Percentiles rank a stretch among this genome's conserved stretches.
phyloP scores from a whole-genome alignment of 257 asterid species.

The Lithospermum erythrorhizon region DNA sequence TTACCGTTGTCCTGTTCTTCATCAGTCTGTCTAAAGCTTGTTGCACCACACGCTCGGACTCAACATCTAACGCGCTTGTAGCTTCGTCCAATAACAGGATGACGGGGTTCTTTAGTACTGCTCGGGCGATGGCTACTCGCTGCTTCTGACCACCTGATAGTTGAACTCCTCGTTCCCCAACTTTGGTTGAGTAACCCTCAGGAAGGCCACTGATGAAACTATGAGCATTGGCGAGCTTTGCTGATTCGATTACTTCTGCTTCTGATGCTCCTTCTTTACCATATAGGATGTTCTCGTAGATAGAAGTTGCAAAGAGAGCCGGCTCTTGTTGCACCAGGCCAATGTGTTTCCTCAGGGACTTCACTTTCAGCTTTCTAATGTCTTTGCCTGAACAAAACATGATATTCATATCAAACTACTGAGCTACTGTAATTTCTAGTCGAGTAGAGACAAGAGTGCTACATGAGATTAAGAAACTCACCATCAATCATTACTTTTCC shows the following conservation, averaged over 20 bases:
- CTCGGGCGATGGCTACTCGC: slow-evolving; percentile 80
- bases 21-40: slow-evolving; percentile 59
- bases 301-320: slow-evolving; percentile 87
- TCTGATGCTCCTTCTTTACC: slow-evolving; percentile 96
- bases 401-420: background rate
- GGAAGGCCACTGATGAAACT: slow-evolving; percentile 71
- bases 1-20: slow-evolving; percentile 59
- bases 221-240: slow-evolving; percentile 87
- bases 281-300: slow-evolving; percentile 74
- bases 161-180: slow-evolving; percentile 78
- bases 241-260: slow-evolving; percentile 76
- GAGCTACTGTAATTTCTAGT: background rate
- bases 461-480: slow-evolving; percentile 18
- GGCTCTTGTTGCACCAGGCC: slow-evolving; percentile 98
- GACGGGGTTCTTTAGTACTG: slow-evolving; percentile 62
- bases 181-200: slow-evolving; percentile 72
- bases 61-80: slow-evolving; percentile 73
- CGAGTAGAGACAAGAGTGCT: background rate
- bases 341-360: slow-evolving; percentile 71
- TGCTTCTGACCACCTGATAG: slow-evolving; percentile 85
- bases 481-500: slow-evolving; percentile 81
- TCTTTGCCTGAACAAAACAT: slow-evolving; percentile 56
- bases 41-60: slow-evolving; percentile 62
- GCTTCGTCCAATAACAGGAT: slow-evolving; percentile 72
- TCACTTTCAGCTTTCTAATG: slow-evolving; percentile 65